Conservation (phyloP, 148 eudicot genomes). For the Rhododendron williamsianum region DNA sequence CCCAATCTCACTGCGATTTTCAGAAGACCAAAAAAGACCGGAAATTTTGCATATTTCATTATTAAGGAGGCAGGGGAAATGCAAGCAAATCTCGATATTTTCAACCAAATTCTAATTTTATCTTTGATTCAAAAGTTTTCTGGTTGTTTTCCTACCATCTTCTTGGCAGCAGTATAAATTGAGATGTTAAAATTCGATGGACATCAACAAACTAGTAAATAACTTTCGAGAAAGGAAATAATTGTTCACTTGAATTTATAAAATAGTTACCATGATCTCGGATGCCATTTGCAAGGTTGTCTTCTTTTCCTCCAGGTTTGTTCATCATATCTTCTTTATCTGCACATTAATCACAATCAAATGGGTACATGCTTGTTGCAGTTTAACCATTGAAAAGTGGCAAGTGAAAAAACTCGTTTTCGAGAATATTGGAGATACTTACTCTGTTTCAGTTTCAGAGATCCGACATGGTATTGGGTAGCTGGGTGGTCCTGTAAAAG, state of each 20-base stretch:
- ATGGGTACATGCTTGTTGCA: background rate
- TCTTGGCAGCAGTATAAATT: background rate
- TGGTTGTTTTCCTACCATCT: background rate
- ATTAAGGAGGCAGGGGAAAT: background rate
- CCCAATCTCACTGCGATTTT: constrained; percentile 21
- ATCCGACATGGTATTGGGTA: constrained; percentile 8
- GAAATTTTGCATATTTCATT: background rate
- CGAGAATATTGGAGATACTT: background rate
- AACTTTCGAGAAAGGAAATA: background rate
- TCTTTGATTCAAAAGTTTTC: background rate
- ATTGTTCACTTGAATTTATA: background rate
- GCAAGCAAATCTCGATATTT: background rate
- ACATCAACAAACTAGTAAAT: background rate
- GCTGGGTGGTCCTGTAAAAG: constrained; percentile 14
- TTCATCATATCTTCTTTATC: background rate
- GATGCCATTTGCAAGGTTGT: constrained; percentile 7
- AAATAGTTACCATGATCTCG: constrained; percentile 7
- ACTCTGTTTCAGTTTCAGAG: constrained; percentile 17
- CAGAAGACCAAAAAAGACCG: background rate
- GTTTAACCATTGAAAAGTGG: background rate
- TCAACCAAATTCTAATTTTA: background rate
- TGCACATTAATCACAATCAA: constrained; percentile 1
- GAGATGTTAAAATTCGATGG: background rate
- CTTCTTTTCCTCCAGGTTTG: constrained; percentile 1
- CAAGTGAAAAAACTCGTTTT: background rate